Percentiles rank a stretch among this genome's conserved stretches.
phyloP scores from a whole-genome alignment of 176 grass and related monocot species.

The Neostapfia colusana region DNA sequence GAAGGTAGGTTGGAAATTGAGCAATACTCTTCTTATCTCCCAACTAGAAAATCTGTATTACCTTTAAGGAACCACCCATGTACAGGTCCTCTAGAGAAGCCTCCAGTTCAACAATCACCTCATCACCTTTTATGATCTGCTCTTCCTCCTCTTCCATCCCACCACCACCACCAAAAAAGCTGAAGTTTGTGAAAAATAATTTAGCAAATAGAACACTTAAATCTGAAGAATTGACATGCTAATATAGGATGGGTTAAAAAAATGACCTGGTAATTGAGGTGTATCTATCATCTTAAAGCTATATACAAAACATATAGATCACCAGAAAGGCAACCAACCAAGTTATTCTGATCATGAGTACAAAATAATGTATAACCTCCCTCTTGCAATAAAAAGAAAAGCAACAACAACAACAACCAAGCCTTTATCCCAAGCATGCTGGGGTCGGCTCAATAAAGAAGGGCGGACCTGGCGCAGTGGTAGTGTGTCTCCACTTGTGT shows the following conservation, averaged over 20 bases:
- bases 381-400: not conserved
- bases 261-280: not conserved
- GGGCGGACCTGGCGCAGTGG: too few species aligned
- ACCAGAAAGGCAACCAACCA: not conserved
- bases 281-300: not conserved
- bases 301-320: not conserved
- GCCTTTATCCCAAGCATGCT: too few species aligned
- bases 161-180: conserved; percentile 85
- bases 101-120: conserved; percentile 95
- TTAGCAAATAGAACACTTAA: conserved; percentile 12
- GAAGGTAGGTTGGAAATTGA: not conserved
- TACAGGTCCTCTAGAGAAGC: conserved; percentile 94
- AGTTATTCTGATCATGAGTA: not conserved
- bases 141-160: conserved; percentile 90
- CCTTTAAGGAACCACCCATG: conserved; percentile 95
- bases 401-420: too few species aligned
- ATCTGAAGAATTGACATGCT: conserved; percentile 1
- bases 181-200: conserved; percentile 27
- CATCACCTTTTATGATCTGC: conserved; percentile 80
- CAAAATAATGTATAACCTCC: not conserved
- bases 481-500: too few species aligned
- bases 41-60: conserved; percentile 36
- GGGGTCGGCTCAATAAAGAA: too few species aligned
- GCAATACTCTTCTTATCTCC: not conserved
- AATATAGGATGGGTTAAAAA: not conserved